A percentile compares a stretch with the other conserved stretches of the same genome.
phyloP scores from a whole-genome alignment of 1,139 yeast genomes.

The Scheffersomyces segobiensis region DNA sequence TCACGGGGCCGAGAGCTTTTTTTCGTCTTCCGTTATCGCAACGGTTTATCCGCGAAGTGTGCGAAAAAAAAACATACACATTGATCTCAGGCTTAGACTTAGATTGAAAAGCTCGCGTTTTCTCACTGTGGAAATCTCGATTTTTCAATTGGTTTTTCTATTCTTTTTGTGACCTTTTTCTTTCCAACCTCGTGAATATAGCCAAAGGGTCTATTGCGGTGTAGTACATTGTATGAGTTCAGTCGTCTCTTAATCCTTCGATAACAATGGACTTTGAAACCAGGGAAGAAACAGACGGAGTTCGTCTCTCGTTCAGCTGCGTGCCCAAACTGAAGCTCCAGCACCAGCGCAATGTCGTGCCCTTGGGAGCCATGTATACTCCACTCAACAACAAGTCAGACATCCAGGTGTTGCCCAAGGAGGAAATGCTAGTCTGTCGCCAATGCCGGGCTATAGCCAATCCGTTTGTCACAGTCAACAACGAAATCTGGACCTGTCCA shows the following conservation, averaged over 20 bases:
- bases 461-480: slow-evolving; percentile 48
- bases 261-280: slow-evolving; percentile 68
- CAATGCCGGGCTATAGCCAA: slow-evolving; percentile 61
- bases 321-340: slow-evolving; percentile 65
- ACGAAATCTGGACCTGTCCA: slow-evolving; percentile 63
- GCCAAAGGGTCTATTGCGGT: background rate
- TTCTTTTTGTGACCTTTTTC: background rate
- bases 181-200: background rate
- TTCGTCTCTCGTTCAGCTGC: slow-evolving; percentile 87
- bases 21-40: background rate
- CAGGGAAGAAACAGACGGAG: slow-evolving; percentile 85
- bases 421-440: slow-evolving; percentile 45
- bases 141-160: background rate
- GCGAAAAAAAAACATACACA: background rate
- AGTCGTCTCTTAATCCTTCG: background rate
- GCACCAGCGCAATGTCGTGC: slow-evolving; percentile 58
- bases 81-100: slow-evolving; percentile 4
- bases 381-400: slow-evolving; percentile 59
- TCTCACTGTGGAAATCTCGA: background rate
- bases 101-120: background rate
- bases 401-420: slow-evolving; percentile 34
- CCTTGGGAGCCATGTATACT: slow-evolving; percentile 65
- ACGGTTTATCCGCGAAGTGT: background rate
- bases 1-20: background rate
- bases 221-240: background rate